phyloP scores from a whole-genome alignment of 306 rosid genomes.

The Lupinus albus region DNA sequence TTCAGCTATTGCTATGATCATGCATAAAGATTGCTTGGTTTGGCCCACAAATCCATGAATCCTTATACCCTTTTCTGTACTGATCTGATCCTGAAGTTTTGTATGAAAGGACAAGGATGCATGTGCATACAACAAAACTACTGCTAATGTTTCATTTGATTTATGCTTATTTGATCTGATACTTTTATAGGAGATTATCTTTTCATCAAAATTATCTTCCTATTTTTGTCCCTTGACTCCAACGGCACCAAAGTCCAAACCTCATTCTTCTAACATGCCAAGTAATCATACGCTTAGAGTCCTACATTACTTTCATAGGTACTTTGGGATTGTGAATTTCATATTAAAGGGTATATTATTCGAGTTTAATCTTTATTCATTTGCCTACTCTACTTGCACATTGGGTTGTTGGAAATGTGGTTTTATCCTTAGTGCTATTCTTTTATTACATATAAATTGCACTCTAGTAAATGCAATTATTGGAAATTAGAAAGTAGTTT shows the following conservation, averaged over 20 bases:
- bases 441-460: background rate
- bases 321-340: background rate
- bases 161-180: no score
- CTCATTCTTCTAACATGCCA: no score
- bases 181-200: no score
- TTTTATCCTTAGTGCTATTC: background rate
- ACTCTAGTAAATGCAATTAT: background rate
- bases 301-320: background rate
- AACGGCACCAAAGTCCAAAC: no score
- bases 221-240: no score
- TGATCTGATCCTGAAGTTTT: background rate
- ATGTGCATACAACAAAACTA: constrained; percentile 10
- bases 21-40: constrained; percentile 3
- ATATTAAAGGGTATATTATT: background rate
- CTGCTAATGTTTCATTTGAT: background rate
- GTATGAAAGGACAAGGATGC: background rate
- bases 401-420: background rate
- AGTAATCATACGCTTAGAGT: no score
- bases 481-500: no score
- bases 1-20: background rate
- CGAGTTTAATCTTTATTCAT: constrained; percentile 15
- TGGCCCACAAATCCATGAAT: constrained; percentile 3
- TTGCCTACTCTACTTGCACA: constrained; percentile 2
- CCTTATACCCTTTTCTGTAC: background rate
- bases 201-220: no score